These are phyloP conservation scores for Hanseniaspora sp. DNA, from an alignment of 1,139 yeast genomes.

Conservation along the genomic window DNA sequence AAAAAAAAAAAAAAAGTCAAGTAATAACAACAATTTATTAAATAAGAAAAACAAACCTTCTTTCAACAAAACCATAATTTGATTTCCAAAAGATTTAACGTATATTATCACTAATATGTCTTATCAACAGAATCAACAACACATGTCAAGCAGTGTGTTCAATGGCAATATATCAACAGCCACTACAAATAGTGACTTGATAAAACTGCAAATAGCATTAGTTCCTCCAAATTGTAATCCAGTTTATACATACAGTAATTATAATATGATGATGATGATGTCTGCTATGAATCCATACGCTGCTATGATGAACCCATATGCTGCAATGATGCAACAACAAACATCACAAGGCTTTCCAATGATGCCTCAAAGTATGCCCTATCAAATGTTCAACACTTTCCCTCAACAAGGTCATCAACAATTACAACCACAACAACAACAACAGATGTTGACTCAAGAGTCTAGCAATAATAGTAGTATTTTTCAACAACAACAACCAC, in stretches of 20 bases:
- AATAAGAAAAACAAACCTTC: neutral
- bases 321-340: neutral
- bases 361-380: neutral
- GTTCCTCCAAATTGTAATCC: slow-evolving; percentile 22
- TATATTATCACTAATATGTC: neutral
- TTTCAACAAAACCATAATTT: neutral
- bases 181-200: neutral
- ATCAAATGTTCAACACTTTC: neutral
- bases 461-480: neutral
- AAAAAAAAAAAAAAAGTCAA: too few species aligned
- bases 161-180: neutral
- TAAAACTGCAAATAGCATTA: slow-evolving; percentile 24
- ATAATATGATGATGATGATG: slow-evolving; percentile 7
- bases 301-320: slow-evolving; percentile 5
- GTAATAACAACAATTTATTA: too few species aligned
- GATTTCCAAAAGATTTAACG: too few species aligned
- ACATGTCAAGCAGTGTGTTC: neutral
- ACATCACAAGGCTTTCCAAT: neutral
- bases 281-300: slow-evolving; percentile 6
- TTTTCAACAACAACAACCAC: neutral
- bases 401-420: neutral
- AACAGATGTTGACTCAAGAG: neutral
- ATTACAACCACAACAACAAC: neutral
- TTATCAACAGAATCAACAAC: neutral
- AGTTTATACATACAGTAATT: slow-evolving; percentile 7